phyloP scores from a whole-genome alignment of 768 basidiomycete species.

The Hericium coralloides region DNA sequence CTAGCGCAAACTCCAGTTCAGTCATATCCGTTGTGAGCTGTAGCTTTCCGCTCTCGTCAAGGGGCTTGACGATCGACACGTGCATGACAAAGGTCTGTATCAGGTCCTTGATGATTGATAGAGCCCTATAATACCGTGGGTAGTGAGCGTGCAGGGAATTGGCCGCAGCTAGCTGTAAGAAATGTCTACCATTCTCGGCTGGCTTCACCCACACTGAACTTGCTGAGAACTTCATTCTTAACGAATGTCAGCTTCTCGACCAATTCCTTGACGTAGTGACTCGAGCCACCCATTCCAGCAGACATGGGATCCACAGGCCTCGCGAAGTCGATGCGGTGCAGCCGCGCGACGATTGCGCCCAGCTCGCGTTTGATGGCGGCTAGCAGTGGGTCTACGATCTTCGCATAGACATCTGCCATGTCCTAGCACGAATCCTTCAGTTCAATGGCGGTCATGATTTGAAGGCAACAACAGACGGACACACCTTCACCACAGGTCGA shows the following conservation, averaged over 20 bases:
- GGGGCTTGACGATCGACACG: conserved; percentile 84
- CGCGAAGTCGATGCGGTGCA: conserved; percentile 72
- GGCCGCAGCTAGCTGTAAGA: too few relatives aligned
- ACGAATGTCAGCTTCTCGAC: conserved; percentile 81
- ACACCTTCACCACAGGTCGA: conserved; percentile 49
- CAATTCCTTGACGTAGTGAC: conserved; percentile 87
- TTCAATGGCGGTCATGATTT: background rate
- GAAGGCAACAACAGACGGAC: conserved; percentile 10
- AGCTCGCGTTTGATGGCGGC: conserved; percentile 74
- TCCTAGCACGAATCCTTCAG: conserved; percentile 25
- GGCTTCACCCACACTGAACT: conserved; percentile 65
- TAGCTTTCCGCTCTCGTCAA: conserved; percentile 89
- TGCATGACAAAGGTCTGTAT: conserved; percentile 87
- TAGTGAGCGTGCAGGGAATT: background rate
- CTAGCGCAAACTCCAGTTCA: conserved; percentile 87
- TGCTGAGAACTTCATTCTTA: conserved; percentile 64
- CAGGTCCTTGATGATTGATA: conserved; percentile 61
- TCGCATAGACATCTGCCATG: conserved; percentile 41
- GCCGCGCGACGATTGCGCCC: conserved; percentile 63
- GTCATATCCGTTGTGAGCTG: conserved; percentile 96
- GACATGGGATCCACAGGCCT: conserved; percentile 55
- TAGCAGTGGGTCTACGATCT: conserved; percentile 52
- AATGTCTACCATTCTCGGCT: conserved; percentile 62
- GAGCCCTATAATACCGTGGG: conserved; percentile 11
- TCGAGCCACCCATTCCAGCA: conserved; percentile 45